These are phyloP conservation scores for Teunomyces lycoperdinae DNA, from an alignment of 805 yeast species.

Conservation along the genomic window DNA sequence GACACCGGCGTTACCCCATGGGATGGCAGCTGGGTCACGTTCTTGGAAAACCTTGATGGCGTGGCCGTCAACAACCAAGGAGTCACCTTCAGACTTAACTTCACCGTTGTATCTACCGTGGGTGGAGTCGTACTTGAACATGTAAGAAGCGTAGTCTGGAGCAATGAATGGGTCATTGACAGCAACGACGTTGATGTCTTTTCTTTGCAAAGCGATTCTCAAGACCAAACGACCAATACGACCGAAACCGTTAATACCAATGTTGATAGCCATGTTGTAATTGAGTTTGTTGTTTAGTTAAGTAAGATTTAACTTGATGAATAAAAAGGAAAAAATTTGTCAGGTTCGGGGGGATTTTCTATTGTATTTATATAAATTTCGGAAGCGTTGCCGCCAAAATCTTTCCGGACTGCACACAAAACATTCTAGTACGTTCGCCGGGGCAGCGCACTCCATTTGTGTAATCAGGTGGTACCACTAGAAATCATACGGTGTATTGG, in stretches of 20 bases:
- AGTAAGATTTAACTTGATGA: not conserved
- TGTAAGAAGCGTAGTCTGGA: slow-evolving; percentile 34
- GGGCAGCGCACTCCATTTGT: slow-evolving; percentile 4
- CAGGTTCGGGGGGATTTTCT: not conserved
- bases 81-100: slow-evolving; percentile 21
- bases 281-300: slow-evolving; percentile 1
- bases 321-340: not conserved
- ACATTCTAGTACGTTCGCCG: slow-evolving; percentile 2
- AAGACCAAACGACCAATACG: slow-evolving; percentile 36
- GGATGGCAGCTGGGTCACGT: slow-evolving; percentile 32
- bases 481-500: slow-evolving; percentile 1
- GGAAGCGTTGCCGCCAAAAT: slow-evolving; percentile 6
- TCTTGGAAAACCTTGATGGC: slow-evolving; percentile 30
- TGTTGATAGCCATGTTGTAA: slow-evolving; percentile 21
- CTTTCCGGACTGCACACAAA: slow-evolving; percentile 7
- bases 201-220: slow-evolving; percentile 31
- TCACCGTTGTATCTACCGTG: slow-evolving; percentile 32
- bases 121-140: slow-evolving; percentile 38
- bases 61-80: slow-evolving; percentile 28
- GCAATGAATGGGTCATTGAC: slow-evolving; percentile 35
- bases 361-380: slow-evolving; percentile 8
- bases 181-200: slow-evolving; percentile 31
- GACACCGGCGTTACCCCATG: slow-evolving; percentile 34
- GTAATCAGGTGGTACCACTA: slow-evolving; percentile 5
- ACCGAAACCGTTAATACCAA: slow-evolving; percentile 37